Percentiles rank a stretch among this genome's conserved stretches.
These are phyloP conservation scores for Conringia planisiliqua DNA, from an alignment of 345 rosid genomes.

Conservation along the genomic window DNA sequence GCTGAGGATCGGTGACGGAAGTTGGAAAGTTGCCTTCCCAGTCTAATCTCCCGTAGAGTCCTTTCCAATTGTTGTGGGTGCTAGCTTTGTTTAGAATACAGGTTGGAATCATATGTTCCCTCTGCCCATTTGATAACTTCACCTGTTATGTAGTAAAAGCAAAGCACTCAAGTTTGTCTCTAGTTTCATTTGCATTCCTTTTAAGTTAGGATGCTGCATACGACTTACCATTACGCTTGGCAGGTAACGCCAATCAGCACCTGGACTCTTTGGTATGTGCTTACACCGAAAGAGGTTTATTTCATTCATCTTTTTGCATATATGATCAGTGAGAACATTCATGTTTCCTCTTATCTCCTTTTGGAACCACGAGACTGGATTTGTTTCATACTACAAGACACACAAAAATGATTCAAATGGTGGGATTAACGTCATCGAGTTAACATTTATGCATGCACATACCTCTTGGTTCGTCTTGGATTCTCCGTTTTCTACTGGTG, in stretches of 20 bases:
- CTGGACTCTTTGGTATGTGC: slow-evolving; percentile 76
- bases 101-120: slow-evolving; percentile 67
- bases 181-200: too few relatives aligned
- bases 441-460: slow-evolving; percentile 28
- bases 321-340: slow-evolving; percentile 60
- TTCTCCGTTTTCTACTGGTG: slow-evolving; percentile 68
- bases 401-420: background rate
- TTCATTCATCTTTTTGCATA: slow-evolving; percentile 79
- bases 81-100: slow-evolving; percentile 77
- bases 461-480: slow-evolving; percentile 48
- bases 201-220: too few relatives aligned
- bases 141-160: slow-evolving; percentile 54
- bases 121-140: slow-evolving; percentile 55
- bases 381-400: slow-evolving; percentile 50
- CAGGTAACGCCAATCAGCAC: slow-evolving; percentile 90
- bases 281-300: slow-evolving; percentile 67
- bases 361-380: slow-evolving; percentile 82
- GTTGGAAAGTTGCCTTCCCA: slow-evolving; percentile 98
- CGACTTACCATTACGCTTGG: slow-evolving; percentile 59
- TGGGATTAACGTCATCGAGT: too few relatives aligned
- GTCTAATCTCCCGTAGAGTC: slow-evolving; percentile 80
- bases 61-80: slow-evolving; percentile 85
- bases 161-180: too few relatives aligned
- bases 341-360: slow-evolving; percentile 58
- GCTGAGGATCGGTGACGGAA: slow-evolving; percentile 83